Evolutionary conservation across 306 rosid genomes (phyloP).

Genomic region (barrel medic (Medicago truncatula)): MtrunA17r5.0-ANR NC_053048.1:33696001-33696500

Average conservation of each 20-base stretch:
- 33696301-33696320: slow-evolving; percentile 33
- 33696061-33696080: slow-evolving; percentile 33
- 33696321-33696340: slow-evolving; percentile 43
- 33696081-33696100: slow-evolving; percentile 46
- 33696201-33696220: slow-evolving; percentile 34
- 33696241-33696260: slow-evolving; percentile 38
- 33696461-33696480: no score
- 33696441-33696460: no score
- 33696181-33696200: slow-evolving; percentile 46
- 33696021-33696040: slow-evolving; percentile 16
- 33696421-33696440: no score
- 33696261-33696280: slow-evolving; percentile 36
- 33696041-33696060: slow-evolving; percentile 42
- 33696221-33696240: slow-evolving; percentile 38
- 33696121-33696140: slow-evolving; percentile 59
- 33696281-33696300: slow-evolving; percentile 42
- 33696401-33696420: no score
- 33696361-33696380: neutral
- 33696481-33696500: no score
- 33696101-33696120: slow-evolving; percentile 35
- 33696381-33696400: neutral
- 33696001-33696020: slow-evolving; percentile 41
- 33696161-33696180: slow-evolving; percentile 41
- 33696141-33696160: slow-evolving; percentile 48
- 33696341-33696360: neutral